A percentile compares a stretch with the other conserved stretches of the same genome.
Evolutionary conservation across 306 rosid genomes (phyloP).

Genomic region (Glycine latifolia): DNA sequence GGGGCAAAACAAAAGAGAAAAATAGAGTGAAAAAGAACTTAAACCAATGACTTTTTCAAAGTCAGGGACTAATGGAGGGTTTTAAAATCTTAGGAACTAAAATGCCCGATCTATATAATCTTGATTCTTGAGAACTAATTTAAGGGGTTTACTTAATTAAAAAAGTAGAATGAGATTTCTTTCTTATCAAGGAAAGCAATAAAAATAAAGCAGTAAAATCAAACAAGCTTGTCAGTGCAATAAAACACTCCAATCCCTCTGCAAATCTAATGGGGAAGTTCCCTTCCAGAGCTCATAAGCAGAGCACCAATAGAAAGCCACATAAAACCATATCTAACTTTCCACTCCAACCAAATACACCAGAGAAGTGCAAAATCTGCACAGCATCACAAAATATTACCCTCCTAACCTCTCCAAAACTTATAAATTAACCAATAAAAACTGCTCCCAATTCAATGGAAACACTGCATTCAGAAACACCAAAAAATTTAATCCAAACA

Average conservation of each 20-base stretch:
- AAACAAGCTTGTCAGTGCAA: conserved; percentile 15
- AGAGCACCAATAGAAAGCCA: conserved; percentile 2
- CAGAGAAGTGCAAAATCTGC: conserved; percentile 1
- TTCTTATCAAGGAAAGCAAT: background rate
- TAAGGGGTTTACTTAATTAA: background rate
- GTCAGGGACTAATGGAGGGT: background rate
- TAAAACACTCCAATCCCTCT: conserved; percentile 26
- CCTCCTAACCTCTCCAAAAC: conserved; percentile 30
- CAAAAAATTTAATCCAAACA: background rate
- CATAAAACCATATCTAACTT: background rate
- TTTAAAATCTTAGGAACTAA: background rate
- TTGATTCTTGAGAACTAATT: background rate
- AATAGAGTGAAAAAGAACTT: background rate
- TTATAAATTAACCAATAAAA: conserved; percentile 37
- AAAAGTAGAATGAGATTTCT: background rate
- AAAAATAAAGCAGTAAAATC: conserved; percentile 29
- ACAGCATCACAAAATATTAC: conserved; percentile 11
- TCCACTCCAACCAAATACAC: conserved; percentile 33
- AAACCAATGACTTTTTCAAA: background rate
- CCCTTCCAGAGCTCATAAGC: background rate
- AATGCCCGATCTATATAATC: background rate
- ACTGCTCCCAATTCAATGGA: conserved; percentile 35
- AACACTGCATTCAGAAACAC: background rate
- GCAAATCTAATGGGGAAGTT: conserved; percentile 22
- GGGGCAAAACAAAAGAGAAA: background rate